Base-by-base conservation (phyloP, 75 land plant species). In the Pinus tabuliformis region DNA sequence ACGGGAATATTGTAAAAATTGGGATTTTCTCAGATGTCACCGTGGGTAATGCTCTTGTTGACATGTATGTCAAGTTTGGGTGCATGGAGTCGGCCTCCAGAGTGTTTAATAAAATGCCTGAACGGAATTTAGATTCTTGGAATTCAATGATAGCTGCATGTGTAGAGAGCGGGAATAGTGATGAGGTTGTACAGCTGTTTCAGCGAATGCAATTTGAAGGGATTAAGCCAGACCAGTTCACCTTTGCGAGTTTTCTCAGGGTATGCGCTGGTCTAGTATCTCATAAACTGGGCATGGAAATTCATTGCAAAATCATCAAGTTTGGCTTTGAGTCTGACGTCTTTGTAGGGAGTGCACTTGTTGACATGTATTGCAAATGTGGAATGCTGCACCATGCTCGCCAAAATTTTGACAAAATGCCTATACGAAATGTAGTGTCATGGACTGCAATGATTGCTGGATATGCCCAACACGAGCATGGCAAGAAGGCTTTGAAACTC, bases 321-420 rank as follows among this genome's bases (percentile, higher is more conserved):
- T 37, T 7, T 64, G 75, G 74, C 13, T 66, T 84, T 20, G 76
- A 81, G 57, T 59, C 77, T 68, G 82, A 84, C 75, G 49, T 71
- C 21, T 83, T 84, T 76, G 42, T 84, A 33, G 83, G 81, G 42
- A 81, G 81, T 11, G 78, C 83, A 4, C 68, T 87, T 73, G 78
- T 87, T 60, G 89, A 87, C 57, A 84, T 87, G 89, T 84, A 87
- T 77, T 78, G 84, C 5, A 87, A 87, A 49, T 84, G 89, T 81
- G 86, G 83, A 7, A 77, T 75, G 56, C 57, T 84, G 18, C 74
- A 81, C 3, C 77, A 60, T 63, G 86, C 79, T 20, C 64, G 82
- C 52, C 52, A 74, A 3, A 45, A 59, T 16, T 87, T 87, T 56
- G 57, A 74, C 26, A 17, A 74, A 36, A 76, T 84, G 79, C 65